Conservation (phyloP, 176 grass and related monocot genomes). For the Triticum turgidum region DNA sequence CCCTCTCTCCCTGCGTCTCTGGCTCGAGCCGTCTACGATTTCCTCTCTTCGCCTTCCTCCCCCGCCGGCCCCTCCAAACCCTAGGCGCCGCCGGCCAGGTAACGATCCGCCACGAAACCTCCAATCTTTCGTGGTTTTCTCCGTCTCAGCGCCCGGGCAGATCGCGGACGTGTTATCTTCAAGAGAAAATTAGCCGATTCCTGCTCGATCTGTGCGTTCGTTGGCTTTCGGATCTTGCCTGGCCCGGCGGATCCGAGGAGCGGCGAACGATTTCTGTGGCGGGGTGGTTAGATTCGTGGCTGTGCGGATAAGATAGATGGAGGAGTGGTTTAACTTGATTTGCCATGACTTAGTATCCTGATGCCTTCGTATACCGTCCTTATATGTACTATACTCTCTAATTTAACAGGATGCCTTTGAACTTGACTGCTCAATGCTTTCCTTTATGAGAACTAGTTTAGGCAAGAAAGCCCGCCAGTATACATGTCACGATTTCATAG, state of each 20-base stretch:
- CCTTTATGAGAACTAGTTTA: neutral
- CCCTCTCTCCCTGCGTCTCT: neutral
- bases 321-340: neutral
- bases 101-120: neutral
- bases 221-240: neutral
- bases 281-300: neutral
- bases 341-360: neutral
- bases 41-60: neutral
- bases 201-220: neutral
- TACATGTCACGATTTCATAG: neutral
- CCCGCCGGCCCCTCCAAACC: neutral
- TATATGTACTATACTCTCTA: neutral
- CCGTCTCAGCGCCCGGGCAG: neutral
- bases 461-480: neutral
- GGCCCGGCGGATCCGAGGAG: neutral
- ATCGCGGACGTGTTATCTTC: neutral
- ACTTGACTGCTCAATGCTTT: neutral
- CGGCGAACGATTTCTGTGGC: neutral
- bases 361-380: neutral
- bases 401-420: neutral
- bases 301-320: neutral
- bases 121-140: neutral
- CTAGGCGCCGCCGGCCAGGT: conserved; percentile 20
- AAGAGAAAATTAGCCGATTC: neutral
- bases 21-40: neutral